These are phyloP conservation scores for Kwoniella europaea DNA, from an alignment of 768 basidiomycete genomes.

Conservation along the genomic window DNA sequence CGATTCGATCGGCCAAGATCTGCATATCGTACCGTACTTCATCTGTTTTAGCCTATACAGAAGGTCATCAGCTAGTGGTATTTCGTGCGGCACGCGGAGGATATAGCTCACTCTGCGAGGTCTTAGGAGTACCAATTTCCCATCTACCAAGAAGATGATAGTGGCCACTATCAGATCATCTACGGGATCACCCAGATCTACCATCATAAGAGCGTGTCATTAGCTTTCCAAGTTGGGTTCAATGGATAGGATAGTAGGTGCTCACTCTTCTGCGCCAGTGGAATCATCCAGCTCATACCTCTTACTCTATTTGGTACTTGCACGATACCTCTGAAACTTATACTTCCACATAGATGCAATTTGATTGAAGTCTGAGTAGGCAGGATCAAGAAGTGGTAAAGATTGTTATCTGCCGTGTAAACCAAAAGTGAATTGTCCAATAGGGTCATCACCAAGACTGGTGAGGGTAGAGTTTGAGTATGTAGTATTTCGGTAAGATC, in stretches of 20 bases:
- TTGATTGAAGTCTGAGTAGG: conserved; percentile 77
- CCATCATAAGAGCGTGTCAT: neutral
- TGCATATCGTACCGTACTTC: conserved; percentile 89
- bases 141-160: conserved; percentile 92
- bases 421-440: conserved; percentile 94
- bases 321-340: conserved; percentile 89
- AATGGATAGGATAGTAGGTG: conserved; percentile 23
- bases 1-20: conserved; percentile 92
- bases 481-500: conserved; percentile 84
- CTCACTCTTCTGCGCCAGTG: conserved; percentile 87
- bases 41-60: conserved; percentile 71
- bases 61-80: neutral
- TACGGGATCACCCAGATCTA: conserved; percentile 91
- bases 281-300: conserved; percentile 96
- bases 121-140: conserved; percentile 82
- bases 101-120: conserved; percentile 74
- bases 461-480: conserved; percentile 73
- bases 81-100: conserved; percentile 8
- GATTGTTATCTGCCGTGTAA: conserved; percentile 90
- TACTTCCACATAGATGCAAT: conserved; percentile 89
- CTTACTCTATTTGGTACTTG: conserved; percentile 79
- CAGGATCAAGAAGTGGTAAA: conserved; percentile 88
- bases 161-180: conserved; percentile 92
- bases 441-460: conserved; percentile 83
- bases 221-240: neutral